phyloP scores from a whole-genome alignment of 257 asterid species.

The Lavandula angustifolia region DNA sequence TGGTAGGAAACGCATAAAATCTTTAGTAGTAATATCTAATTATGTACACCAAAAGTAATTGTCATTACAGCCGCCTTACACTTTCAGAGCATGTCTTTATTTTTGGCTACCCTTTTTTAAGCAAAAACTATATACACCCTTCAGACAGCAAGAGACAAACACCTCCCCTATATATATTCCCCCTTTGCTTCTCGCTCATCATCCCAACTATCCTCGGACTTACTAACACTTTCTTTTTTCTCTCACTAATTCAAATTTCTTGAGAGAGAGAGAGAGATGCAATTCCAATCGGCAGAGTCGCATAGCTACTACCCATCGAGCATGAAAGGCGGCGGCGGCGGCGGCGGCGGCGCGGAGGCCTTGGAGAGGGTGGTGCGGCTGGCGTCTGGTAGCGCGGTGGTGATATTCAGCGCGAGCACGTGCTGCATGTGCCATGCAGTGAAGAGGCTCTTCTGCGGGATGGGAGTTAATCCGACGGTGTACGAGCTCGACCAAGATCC shows the following conservation, averaged over 20 bases:
- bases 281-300: conserved; percentile 27
- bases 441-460: conserved; percentile 49
- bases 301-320: conserved; percentile 30
- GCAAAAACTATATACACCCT: conserved; percentile 35
- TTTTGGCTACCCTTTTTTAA: conserved; percentile 39
- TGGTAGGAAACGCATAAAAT: conserved; percentile 25
- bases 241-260: neutral
- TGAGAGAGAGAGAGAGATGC: conserved; percentile 24
- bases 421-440: conserved; percentile 65
- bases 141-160: conserved; percentile 21
- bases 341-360: conserved; percentile 10
- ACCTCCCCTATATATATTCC: neutral
- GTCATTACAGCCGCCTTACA: conserved; percentile 37
- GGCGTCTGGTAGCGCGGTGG: conserved; percentile 55
- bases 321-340: conserved; percentile 12
- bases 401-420: conserved; percentile 52
- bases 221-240: neutral
- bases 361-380: conserved; percentile 39
- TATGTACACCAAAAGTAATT: neutral
- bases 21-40: conserved; percentile 26
- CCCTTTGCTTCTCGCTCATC: neutral
- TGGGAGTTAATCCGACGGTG: conserved; percentile 56
- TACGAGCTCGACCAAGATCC: conserved; percentile 57
- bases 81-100: conserved; percentile 36
- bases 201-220: neutral